Conservation (phyloP, 805 yeast genomes). For the Teunomyces stri region DNA sequence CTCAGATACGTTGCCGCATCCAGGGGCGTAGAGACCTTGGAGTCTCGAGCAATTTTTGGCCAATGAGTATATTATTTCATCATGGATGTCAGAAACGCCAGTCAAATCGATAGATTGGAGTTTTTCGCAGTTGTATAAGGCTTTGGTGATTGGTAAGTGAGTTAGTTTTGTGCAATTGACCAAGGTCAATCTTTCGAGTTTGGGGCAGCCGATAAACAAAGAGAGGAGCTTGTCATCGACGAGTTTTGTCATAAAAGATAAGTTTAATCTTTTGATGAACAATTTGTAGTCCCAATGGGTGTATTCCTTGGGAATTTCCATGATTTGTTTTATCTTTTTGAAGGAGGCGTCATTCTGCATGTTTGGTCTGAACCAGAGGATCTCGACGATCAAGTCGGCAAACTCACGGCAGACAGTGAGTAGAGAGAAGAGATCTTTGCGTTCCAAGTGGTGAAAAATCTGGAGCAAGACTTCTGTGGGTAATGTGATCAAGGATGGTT, state of each 20-base stretch:
- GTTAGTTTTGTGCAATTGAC: conserved; percentile 73
- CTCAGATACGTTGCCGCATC: conserved; percentile 70
- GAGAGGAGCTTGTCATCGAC: conserved; percentile 64
- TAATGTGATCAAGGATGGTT: conserved; percentile 42
- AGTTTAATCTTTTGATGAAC: conserved; percentile 75
- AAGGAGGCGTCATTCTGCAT: conserved; percentile 52
- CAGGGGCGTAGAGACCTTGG: conserved; percentile 89
- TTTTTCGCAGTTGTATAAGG: conserved; percentile 62
- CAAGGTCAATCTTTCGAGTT: conserved; percentile 81
- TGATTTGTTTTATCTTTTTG: conserved; percentile 53
- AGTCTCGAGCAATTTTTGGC: conserved; percentile 70
- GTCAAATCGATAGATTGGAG: conserved; percentile 87
- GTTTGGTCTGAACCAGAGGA: conserved; percentile 85
- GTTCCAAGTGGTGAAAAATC: conserved; percentile 61
- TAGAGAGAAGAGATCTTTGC: conserved; percentile 59
- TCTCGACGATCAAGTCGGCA: conserved; percentile 73
- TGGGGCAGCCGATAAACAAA: conserved; percentile 64
- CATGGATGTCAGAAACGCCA: conserved; percentile 63
- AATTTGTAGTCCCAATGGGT: conserved; percentile 67
- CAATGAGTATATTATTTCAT: conserved; percentile 64
- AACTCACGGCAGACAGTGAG: conserved; percentile 78
- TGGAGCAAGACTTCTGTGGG: conserved; percentile 64
- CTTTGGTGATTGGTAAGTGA: conserved; percentile 56
- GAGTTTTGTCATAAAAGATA: conserved; percentile 67
- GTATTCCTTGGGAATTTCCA: conserved; percentile 43